A percentile compares a stretch with the other conserved stretches of the same genome.
Conservation (phyloP, 2,329 filamentous ascomycete species). For the Cladophialophora yegresii region DNA sequence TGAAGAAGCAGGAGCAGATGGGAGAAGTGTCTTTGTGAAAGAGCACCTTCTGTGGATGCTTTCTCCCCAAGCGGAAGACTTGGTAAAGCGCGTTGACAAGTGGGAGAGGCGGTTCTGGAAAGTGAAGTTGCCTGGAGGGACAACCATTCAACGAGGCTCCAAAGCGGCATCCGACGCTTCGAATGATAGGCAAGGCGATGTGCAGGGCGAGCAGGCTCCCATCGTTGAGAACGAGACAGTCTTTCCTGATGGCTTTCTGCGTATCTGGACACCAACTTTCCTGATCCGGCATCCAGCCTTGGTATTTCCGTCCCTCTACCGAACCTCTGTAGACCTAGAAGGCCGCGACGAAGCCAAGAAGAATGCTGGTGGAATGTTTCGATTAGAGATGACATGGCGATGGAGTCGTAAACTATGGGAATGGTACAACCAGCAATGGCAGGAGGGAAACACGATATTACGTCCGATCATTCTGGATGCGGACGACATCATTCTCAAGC, state of each 20-base stretch:
- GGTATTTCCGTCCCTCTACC: slow-evolving; percentile 45
- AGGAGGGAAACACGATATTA: background rate
- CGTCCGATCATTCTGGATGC: slow-evolving; percentile 44
- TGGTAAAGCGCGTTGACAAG: background rate
- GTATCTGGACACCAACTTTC: slow-evolving; percentile 41
- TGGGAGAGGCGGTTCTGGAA: slow-evolving; percentile 26
- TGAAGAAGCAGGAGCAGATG: slow-evolving; percentile 33
- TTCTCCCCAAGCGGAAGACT: slow-evolving; percentile 23
- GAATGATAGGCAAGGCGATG: background rate
- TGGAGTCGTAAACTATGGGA: slow-evolving; percentile 44
- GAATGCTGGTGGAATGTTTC: slow-evolving; percentile 29
- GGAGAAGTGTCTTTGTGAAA: slow-evolving; percentile 42
- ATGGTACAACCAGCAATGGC: slow-evolving; percentile 39
- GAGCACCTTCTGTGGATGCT: slow-evolving; percentile 41
- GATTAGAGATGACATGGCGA: slow-evolving; percentile 38
- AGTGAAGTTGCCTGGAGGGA: slow-evolving; percentile 19
- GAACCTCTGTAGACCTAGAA: slow-evolving; percentile 37
- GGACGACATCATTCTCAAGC: slow-evolving; percentile 44
- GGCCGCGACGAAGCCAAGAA: slow-evolving; percentile 24
- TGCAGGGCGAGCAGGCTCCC: background rate
- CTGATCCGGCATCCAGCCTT: slow-evolving; percentile 47
- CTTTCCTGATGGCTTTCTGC: slow-evolving; percentile 43
- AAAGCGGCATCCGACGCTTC: background rate
- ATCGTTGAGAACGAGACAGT: slow-evolving; percentile 41
- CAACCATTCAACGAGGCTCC: background rate